A percentile compares a stretch with the other conserved stretches of the same genome.
Conservation (phyloP, 257 asterid species). For the Ehretia macrophylla region DNA sequence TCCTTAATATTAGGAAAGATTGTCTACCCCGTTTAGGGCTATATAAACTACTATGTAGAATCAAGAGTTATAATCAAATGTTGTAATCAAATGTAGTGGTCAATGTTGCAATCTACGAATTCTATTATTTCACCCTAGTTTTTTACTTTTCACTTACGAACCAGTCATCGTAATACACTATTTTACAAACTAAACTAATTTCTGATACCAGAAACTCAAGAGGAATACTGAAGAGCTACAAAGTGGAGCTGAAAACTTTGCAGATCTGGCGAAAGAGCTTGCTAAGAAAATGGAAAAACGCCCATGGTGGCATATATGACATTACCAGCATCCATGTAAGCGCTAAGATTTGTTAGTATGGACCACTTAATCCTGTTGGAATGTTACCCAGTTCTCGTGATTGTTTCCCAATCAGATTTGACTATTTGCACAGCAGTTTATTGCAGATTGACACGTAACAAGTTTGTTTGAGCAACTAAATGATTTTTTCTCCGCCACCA, state of each 20-base stretch:
- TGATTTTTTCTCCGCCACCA: too few relatives aligned
- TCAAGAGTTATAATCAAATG: too few relatives aligned
- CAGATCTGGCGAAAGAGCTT: conserved; percentile 64
- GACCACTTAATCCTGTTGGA: not conserved
- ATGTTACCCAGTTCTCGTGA: not conserved
- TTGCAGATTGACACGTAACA: not conserved
- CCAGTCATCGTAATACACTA: not conserved
- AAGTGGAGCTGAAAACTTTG: conserved; percentile 67
- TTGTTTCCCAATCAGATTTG: too few relatives aligned
- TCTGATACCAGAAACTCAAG: conserved; percentile 53
- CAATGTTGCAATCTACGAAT: too few relatives aligned
- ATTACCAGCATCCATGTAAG: not conserved
- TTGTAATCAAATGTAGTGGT: too few relatives aligned
- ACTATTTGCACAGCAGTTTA: not conserved
- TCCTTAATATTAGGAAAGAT: too few relatives aligned
- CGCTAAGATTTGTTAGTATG: conserved; percentile 3
- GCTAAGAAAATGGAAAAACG: conserved; percentile 81
- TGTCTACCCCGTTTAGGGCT: too few relatives aligned
- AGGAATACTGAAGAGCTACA: conserved; percentile 66
- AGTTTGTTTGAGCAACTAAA: too few relatives aligned
- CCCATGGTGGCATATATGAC: conserved; percentile 72
- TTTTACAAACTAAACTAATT: not conserved
- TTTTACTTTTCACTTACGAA: not conserved
- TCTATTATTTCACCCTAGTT: too few relatives aligned
- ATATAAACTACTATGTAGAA: too few relatives aligned